Conservation (phyloP, 106 monocot species). For the Dendrobium chrysotoxum region DNA sequence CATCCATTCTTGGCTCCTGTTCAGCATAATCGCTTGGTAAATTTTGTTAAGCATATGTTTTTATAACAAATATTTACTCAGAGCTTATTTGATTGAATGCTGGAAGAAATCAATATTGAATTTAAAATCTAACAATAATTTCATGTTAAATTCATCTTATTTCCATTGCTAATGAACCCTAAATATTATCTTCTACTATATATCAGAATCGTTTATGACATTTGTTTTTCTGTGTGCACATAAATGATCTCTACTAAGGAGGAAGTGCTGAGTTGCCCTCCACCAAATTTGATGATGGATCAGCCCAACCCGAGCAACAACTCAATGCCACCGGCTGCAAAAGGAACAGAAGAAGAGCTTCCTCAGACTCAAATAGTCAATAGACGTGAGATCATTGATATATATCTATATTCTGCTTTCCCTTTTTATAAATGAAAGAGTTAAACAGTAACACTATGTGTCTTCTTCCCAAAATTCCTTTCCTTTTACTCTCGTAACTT, state of each 20-base stretch:
- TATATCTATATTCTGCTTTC: not conserved
- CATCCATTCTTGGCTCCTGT: constrained; percentile 39
- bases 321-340: constrained; percentile 21
- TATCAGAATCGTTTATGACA: not conserved
- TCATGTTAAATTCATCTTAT: too few species aligned
- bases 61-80: not conserved
- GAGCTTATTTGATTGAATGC: not conserved
- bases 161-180: too few species aligned
- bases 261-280: constrained; percentile 65
- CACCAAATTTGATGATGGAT: constrained; percentile 53
- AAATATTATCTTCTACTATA: not conserved
- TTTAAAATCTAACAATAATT: too few species aligned
- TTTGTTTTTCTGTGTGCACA: not conserved
- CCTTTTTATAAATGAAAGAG: not conserved
- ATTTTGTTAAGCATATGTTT: not conserved
- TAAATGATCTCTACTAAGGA: not conserved
- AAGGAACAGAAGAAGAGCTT: constrained; percentile 41
- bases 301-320: constrained; percentile 22
- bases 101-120: too few species aligned
- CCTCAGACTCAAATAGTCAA: constrained; percentile 46
- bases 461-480: not conserved
- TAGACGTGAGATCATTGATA: constrained; percentile 56
- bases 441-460: not conserved
- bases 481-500: not conserved
- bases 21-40: constrained; percentile 65